phyloP scores from a whole-genome alignment of 352 stramenopile species.

The Globisporangium nagaii region DNA sequence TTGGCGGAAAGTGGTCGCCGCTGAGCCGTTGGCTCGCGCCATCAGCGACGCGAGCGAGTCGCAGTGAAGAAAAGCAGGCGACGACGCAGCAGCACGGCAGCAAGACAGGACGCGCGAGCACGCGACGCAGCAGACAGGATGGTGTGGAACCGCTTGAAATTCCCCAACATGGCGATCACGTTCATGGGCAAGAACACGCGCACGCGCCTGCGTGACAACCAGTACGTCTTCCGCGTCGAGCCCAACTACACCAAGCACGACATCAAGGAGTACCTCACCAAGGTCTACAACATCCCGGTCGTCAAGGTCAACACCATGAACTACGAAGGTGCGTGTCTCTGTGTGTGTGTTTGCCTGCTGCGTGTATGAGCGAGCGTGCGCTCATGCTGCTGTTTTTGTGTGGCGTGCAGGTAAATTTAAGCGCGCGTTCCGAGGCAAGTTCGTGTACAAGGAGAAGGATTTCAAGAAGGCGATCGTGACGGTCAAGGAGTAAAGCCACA shows the following conservation, averaged over 20 bases:
- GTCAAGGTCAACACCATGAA: constrained; percentile 94
- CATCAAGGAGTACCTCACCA: constrained; percentile 96
- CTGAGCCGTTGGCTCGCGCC: constrained; percentile 4
- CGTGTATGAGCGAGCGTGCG: background rate
- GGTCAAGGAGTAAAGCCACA: constrained; percentile 76
- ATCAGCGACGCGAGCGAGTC: background rate
- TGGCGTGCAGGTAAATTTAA: constrained; percentile 87
- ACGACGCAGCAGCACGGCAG: background rate
- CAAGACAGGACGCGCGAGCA: background rate
- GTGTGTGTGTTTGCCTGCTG: constrained; percentile 1
- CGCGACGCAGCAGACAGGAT: constrained; percentile 28
- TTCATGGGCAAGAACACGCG: constrained; percentile 85
- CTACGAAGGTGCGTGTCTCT: constrained; percentile 84
- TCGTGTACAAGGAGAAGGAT: constrained; percentile 91
- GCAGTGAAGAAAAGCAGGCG: background rate
- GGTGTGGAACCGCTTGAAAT: constrained; percentile 83
- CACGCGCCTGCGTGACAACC: constrained; percentile 69
- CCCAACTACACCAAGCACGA: constrained; percentile 97
- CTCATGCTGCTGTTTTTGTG: background rate
- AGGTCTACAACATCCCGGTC: constrained; percentile 95
- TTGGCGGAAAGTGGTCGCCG: constrained; percentile 14
- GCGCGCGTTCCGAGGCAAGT: constrained; percentile 73
- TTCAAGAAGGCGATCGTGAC: constrained; percentile 92
- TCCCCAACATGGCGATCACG: constrained; percentile 85
- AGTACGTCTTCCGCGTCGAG: constrained; percentile 91